A percentile compares a stretch with the other conserved stretches of the same genome.
Evolutionary conservation across 495 filamentous ascomycete genomes (phyloP).

Genomic region (Daldinia concentrica): DNA sequence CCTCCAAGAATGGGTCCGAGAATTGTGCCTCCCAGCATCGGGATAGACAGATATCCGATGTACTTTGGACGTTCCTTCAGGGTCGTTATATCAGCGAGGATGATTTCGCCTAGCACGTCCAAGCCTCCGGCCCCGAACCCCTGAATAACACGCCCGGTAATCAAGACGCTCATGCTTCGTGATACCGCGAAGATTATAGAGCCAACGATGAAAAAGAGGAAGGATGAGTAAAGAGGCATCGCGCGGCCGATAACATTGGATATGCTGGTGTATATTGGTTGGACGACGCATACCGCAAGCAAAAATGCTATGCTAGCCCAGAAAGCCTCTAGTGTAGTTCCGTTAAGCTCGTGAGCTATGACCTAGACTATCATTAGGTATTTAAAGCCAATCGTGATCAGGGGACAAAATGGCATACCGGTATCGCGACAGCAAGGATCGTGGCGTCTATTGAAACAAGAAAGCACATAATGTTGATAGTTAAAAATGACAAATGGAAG

Average conservation of each 20-base stretch:
- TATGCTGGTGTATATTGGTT: background rate
- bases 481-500: background rate
- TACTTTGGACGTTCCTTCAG: background rate
- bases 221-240: background rate
- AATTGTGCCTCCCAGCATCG: background rate
- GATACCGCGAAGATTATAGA: background rate
- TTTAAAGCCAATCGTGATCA: background rate
- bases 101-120: background rate
- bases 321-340: background rate
- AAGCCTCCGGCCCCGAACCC: background rate
- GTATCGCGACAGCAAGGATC: background rate
- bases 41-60: background rate
- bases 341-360: background rate
- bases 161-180: background rate
- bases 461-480: background rate
- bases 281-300: background rate
- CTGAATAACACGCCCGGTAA: background rate
- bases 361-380: background rate
- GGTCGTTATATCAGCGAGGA: background rate
- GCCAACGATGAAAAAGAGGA: background rate
- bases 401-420: background rate
- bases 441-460: background rate
- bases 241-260: background rate
- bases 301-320: background rate
- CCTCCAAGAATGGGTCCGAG: background rate